phyloP scores from a whole-genome alignment of 1,284 basidiomycete species.

The Trametes polyzona region DNA sequence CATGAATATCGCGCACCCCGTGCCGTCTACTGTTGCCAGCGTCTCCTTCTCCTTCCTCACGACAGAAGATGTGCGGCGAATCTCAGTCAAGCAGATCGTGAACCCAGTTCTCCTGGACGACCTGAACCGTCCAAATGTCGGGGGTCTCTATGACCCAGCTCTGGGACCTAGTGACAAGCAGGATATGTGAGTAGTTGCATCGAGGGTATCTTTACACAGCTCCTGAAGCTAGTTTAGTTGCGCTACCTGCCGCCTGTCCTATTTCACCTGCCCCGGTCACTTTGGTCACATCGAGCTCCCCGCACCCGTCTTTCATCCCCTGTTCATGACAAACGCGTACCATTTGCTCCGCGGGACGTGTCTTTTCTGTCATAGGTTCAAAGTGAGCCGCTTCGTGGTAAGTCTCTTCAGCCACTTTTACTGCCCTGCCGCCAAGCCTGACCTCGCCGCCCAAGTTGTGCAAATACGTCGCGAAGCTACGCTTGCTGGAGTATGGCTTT shows the following conservation, averaged over 20 bases:
- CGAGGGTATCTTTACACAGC: not conserved
- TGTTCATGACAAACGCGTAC: slow-evolving; percentile 95
- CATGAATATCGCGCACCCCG: slow-evolving; percentile 94
- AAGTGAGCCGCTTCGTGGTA: slow-evolving; percentile 78
- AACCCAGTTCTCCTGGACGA: slow-evolving; percentile 96
- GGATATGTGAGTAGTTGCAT: slow-evolving; percentile 74
- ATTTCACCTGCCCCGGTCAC: slow-evolving; percentile 96
- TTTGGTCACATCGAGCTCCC: slow-evolving; percentile 99
- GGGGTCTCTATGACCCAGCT: slow-evolving; percentile 95
- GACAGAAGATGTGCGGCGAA: slow-evolving; percentile 87
- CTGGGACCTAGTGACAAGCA: slow-evolving; percentile 88
- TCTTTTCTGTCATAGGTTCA: slow-evolving; percentile 95
- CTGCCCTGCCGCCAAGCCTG: not conserved
- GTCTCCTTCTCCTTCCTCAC: slow-evolving; percentile 96
- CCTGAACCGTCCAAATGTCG: slow-evolving; percentile 88
- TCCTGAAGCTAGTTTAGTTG: slow-evolving; percentile 64
- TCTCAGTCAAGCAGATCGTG: slow-evolving; percentile 96
- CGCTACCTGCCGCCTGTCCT: slow-evolving; percentile 89
- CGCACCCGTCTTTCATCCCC: slow-evolving; percentile 93
- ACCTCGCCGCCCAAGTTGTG: slow-evolving; percentile 57
- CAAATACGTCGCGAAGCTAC: slow-evolving; percentile 87
- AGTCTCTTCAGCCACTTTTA: slow-evolving; percentile 38
- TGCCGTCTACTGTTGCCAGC: slow-evolving; percentile 84
- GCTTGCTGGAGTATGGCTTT: slow-evolving; percentile 90
- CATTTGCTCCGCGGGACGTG: slow-evolving; percentile 91